Conservation (phyloP, 2,329 filamentous ascomycete species). For the Xylaria sp. region DNA sequence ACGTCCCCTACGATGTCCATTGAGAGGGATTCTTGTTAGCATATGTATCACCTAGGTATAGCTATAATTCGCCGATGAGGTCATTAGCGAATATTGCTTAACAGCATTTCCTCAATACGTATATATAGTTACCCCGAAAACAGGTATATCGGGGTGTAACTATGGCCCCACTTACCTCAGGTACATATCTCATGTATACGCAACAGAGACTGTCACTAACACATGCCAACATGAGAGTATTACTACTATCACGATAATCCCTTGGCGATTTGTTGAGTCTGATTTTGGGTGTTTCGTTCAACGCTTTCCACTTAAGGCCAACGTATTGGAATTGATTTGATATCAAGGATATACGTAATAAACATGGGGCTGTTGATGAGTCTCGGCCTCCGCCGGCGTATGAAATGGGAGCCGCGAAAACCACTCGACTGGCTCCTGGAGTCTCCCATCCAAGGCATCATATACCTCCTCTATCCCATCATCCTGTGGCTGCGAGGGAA, state of each 20-base stretch:
- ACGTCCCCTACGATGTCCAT: no score
- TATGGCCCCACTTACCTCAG: neutral
- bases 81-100: no score
- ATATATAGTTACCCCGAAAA: no score
- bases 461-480: slow-evolving; percentile 71
- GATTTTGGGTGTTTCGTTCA: neutral
- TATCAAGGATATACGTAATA: neutral
- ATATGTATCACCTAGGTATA: no score
- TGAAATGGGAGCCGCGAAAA: slow-evolving; percentile 61
- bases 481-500: slow-evolving; percentile 75
- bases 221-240: neutral
- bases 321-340: neutral
- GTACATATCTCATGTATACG: slow-evolving; percentile 9
- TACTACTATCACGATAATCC: neutral
- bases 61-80: no score
- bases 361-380: slow-evolving; percentile 59
- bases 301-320: neutral
- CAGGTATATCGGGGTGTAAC: no score
- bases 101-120: no score
- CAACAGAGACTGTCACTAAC: neutral
- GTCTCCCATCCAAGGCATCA: slow-evolving; percentile 74
- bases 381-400: slow-evolving; percentile 61
- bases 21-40: no score
- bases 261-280: neutral
- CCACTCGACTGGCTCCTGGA: slow-evolving; percentile 72